These are phyloP conservation scores for Psilocybe mexicana DNA, from an alignment of 1,284 basidiomycete species.

Conservation along the genomic window DNA sequence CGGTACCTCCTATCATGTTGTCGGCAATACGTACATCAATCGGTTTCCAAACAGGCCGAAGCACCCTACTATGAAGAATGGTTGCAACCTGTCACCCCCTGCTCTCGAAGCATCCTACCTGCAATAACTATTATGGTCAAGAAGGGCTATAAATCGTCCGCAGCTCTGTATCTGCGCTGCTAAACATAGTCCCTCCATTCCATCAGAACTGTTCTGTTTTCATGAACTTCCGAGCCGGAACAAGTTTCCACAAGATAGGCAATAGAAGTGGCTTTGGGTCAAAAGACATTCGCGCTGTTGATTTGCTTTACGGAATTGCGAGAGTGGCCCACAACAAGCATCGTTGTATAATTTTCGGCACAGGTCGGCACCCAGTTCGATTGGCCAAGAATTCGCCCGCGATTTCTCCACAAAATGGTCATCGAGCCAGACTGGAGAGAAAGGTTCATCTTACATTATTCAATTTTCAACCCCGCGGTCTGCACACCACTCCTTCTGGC, in stretches of 20 bases:
- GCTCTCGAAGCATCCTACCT: neutral
- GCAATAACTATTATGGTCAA: neutral
- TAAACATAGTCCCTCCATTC: slow-evolving; percentile 2
- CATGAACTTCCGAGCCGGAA: slow-evolving; percentile 1
- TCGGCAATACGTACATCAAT: neutral
- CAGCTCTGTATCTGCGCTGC: slow-evolving; percentile 1
- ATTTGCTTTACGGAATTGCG: neutral
- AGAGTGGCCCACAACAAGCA: neutral
- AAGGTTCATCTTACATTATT: neutral
- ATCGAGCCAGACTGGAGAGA: neutral
- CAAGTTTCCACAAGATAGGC: slow-evolving; percentile 1
- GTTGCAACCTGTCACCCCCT: neutral
- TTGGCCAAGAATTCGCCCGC: neutral
- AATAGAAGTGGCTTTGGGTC: slow-evolving; percentile 2
- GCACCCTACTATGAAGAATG: neutral
- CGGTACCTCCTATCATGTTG: neutral
- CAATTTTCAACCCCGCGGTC: neutral
- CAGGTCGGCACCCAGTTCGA: neutral
- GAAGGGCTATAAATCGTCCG: neutral
- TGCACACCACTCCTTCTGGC: neutral
- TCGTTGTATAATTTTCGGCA: neutral
- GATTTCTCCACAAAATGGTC: neutral
- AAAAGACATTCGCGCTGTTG: neutral
- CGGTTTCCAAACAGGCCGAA: slow-evolving; percentile 1
- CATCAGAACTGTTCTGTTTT: slow-evolving; percentile 6